Evolutionary conservation across 345 rosid species (phyloP).

Genomic region (Luvunga scandens): DNA sequence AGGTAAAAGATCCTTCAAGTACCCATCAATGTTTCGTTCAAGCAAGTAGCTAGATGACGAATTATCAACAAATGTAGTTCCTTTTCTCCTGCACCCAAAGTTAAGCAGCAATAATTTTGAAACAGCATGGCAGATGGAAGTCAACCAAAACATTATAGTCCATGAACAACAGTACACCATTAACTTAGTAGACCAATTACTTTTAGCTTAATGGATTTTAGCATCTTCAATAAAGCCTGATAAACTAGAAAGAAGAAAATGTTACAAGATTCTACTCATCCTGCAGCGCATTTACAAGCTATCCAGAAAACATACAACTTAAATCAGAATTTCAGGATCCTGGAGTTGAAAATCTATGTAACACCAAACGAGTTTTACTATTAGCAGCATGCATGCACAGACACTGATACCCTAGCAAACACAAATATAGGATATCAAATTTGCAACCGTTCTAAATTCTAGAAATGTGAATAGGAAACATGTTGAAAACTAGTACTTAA

Average conservation of each 20-base stretch:
- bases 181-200: not conserved
- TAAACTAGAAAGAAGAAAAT: not conserved
- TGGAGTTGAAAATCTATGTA: not conserved
- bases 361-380: not conserved
- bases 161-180: not conserved
- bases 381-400: not conserved
- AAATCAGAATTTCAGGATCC: not conserved
- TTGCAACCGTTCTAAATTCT: not conserved
- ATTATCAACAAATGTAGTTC: conserved; percentile 29
- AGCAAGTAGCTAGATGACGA: conserved; percentile 42
- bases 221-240: not conserved
- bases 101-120: not conserved
- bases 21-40: conserved; percentile 63
- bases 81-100: conserved; percentile 43
- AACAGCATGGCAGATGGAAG: not conserved
- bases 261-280: not conserved
- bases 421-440: not conserved
- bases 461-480: not conserved
- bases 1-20: conserved; percentile 13
- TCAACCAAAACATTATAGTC: not conserved
- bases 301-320: not conserved
- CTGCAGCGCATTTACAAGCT: not conserved
- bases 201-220: not conserved
- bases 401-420: not conserved
- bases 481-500: not conserved